Evolutionary conservation across 805 yeast genomes (phyloP).

Genomic region (Ogataea pini): DNA sequence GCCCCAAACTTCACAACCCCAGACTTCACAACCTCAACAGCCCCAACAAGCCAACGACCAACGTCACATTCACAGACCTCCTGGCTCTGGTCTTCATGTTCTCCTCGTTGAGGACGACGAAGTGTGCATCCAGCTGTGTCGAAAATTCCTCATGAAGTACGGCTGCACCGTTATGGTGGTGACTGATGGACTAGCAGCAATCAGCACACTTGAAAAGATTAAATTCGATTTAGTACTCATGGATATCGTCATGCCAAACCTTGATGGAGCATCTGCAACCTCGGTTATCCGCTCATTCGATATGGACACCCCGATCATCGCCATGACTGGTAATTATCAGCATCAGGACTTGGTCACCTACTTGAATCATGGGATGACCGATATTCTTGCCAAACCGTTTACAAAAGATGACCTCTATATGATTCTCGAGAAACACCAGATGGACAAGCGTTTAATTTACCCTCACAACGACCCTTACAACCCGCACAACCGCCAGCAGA

Average conservation of each 20-base stretch:
- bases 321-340: constrained; percentile 90
- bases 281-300: constrained; percentile 85
- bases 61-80: constrained; percentile 31
- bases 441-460: constrained; percentile 38
- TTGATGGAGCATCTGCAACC: constrained; percentile 89
- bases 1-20: constrained; percentile 8
- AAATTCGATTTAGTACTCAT: constrained; percentile 76
- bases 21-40: constrained; percentile 7
- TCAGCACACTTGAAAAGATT: constrained; percentile 67
- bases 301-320: constrained; percentile 83
- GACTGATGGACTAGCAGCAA: constrained; percentile 89
- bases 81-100: constrained; percentile 56
- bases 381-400: constrained; percentile 91
- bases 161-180: constrained; percentile 94
- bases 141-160: constrained; percentile 78
- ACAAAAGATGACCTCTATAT: constrained; percentile 81
- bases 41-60: constrained; percentile 8
- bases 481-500: constrained; percentile 14
- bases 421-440: constrained; percentile 73
- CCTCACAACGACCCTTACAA: constrained; percentile 27
- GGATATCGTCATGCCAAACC: constrained; percentile 89
- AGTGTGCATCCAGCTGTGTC: constrained; percentile 79
- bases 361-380: constrained; percentile 87
- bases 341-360: constrained; percentile 79
- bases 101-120: constrained; percentile 78